Conservation (phyloP, 495 filamentous ascomycete genomes). For the Penicillium bialowiezense region DNA sequence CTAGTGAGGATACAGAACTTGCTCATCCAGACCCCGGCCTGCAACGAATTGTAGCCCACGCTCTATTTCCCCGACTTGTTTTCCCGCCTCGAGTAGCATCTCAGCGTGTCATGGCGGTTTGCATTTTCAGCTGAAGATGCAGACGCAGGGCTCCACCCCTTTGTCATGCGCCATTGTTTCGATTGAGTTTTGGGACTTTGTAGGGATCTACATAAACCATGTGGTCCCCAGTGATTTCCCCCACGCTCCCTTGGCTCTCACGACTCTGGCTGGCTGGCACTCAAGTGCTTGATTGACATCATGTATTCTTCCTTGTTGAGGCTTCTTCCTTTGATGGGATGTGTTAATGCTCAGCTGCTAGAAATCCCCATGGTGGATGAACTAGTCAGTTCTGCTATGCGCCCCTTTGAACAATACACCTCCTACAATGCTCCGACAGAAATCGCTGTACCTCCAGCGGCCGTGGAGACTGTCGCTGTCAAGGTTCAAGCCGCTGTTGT, state of each 20-base stretch:
- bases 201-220: neutral
- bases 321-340: slow-evolving; percentile 14
- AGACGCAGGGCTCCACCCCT: neutral
- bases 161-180: slow-evolving; percentile 6
- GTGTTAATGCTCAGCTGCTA: slow-evolving; percentile 21
- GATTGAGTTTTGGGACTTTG: neutral
- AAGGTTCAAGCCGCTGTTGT: slow-evolving; percentile 13
- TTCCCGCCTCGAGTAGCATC: slow-evolving; percentile 24
- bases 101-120: slow-evolving; percentile 13
- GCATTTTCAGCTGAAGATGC: slow-evolving; percentile 3
- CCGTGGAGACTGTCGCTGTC: neutral
- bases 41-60: slow-evolving; percentile 13
- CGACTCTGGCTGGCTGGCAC: neutral
- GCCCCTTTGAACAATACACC: slow-evolving; percentile 14
- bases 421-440: slow-evolving; percentile 12
- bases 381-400: slow-evolving; percentile 18
- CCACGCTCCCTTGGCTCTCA: slow-evolving; percentile 1
- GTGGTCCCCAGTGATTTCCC: slow-evolving; percentile 1
- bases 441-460: slow-evolving; percentile 1
- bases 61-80: slow-evolving; percentile 2
- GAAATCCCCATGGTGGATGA: slow-evolving; percentile 19
- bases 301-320: slow-evolving; percentile 17
- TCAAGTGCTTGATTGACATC: slow-evolving; percentile 3
- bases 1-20: neutral
- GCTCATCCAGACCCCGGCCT: slow-evolving; percentile 4